Conservation (phyloP, 139 green algal species). For the Auxenochlorella protothecoides region DNA sequence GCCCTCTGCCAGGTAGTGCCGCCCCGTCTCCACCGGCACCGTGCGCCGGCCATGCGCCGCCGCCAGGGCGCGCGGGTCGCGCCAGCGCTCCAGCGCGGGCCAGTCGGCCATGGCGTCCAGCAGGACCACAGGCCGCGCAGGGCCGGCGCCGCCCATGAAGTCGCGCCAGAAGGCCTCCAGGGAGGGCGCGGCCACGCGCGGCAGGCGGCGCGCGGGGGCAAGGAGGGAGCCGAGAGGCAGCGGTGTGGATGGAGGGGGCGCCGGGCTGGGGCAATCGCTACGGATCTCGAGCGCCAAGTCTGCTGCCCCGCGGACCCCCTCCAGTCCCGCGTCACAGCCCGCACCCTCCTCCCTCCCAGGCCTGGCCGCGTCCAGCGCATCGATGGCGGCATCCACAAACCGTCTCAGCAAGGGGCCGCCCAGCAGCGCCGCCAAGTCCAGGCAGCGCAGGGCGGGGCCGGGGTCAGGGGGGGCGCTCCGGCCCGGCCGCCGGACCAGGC, state of each 20-base stretch:
- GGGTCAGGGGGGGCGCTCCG: background rate
- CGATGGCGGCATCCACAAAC: conserved; percentile 30
- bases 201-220: conserved; percentile 4
- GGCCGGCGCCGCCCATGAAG: conserved; percentile 23
- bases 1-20: conserved; percentile 66
- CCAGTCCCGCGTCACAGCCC: too few relatives aligned
- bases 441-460: conserved; percentile 26
- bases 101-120: conserved; percentile 48
- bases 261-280: background rate
- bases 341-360: too few relatives aligned
- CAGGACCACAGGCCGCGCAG: background rate
- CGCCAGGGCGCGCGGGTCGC: conserved; percentile 49
- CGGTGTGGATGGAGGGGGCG: background rate
- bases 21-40: conserved; percentile 71
- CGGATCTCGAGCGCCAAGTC: too few relatives aligned
- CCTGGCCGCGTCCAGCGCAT: conserved; percentile 1
- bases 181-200: conserved; percentile 19
- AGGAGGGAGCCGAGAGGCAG: conserved; percentile 42
- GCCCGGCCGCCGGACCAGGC: background rate
- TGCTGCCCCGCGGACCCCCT: too few relatives aligned
- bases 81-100: conserved; percentile 70
- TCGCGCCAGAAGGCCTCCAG: conserved; percentile 44
- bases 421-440: conserved; percentile 79
- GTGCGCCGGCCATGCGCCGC: conserved; percentile 63
- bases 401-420: conserved; percentile 49